phyloP scores from a whole-genome alignment of 495 filamentous ascomycete species.

The Bryoglossum gracile region DNA sequence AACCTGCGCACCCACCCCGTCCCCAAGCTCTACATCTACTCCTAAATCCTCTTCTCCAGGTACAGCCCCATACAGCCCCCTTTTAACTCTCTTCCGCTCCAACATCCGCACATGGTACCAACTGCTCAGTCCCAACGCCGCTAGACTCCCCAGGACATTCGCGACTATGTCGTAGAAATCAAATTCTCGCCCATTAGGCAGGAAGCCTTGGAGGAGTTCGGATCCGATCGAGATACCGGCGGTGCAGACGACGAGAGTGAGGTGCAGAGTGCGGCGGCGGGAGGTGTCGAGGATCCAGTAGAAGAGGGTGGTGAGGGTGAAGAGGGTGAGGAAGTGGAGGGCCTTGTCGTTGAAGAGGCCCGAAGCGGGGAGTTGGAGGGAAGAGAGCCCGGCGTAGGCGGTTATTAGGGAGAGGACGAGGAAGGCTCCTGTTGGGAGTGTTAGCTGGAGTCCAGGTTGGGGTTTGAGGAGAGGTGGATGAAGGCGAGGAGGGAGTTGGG shows the following conservation, averaged over 20 bases:
- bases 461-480: no score
- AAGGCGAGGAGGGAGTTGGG: neutral
- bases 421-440: constrained; percentile 59
- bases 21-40: constrained; percentile 50
- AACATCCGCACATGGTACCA: constrained; percentile 97
- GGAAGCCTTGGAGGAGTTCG: constrained; percentile 72
- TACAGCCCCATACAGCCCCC: constrained; percentile 60
- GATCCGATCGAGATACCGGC: constrained; percentile 69
- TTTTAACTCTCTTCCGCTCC: constrained; percentile 71
- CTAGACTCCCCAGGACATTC: constrained; percentile 73
- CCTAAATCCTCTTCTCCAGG: constrained; percentile 43
- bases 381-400: constrained; percentile 68
- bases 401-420: constrained; percentile 65
- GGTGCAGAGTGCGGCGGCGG: constrained; percentile 72
- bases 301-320: constrained; percentile 77
- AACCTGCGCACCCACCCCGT: constrained; percentile 52
- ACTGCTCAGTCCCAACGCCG: constrained; percentile 63
- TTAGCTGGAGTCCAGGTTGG: constrained; percentile 3
- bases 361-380: constrained; percentile 50
- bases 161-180: constrained; percentile 81
- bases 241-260: constrained; percentile 78
- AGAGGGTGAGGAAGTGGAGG: constrained; percentile 85
- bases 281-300: constrained; percentile 96
- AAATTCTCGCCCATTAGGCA: constrained; percentile 77
- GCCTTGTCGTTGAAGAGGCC: constrained; percentile 69